Evolutionary conservation across 306 rosid species (phyloP), one percentile per base, ranked within the genome.

Genomic region (Cicer chorassanicum): DNA sequence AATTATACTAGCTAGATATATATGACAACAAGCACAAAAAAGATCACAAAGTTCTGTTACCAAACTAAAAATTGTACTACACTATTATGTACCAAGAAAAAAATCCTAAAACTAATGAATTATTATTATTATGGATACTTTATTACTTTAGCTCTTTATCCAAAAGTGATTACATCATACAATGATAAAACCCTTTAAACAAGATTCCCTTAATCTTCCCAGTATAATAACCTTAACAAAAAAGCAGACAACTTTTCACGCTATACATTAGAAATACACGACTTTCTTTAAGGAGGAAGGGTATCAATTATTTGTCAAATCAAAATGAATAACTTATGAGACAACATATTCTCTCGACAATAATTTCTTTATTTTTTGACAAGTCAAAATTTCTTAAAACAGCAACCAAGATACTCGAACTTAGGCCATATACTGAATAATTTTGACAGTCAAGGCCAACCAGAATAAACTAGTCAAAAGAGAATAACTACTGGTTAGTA

Each of bases 111-210:
- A 65, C 41, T 63, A 53, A 7, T 53, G 56, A 34, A 16, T 44
- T 38, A 71, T 7, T 16, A 34, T 21, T 44, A 18, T 29, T 29
- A 3, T 29, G 4, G 29, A 56, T 11, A 43, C 2, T 77, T 68
- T 45, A 61, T 61, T 46, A 60, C 41, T 41, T 64, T 46, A 57
- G 71, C 57, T 60, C 60, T 46, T 69, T 40, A 43, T 60, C 36
- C 36, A 15, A 64, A 21, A 24, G 51, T 18, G 3, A 63, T 61
- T 29, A 48, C 16, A 65, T 19, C 65, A 75, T 50, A 46, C 43
- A 75, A 16, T 34, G 7, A 46, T 10, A 48, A 48, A 68, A 61
- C 3, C 13, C 14, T 34, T 18, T 18, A 8, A 48, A 18, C 24
- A 16, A 19, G 9, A 12, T 44, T 44, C 2, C 11, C 49, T 44